phyloP scores from a whole-genome alignment of 495 filamentous ascomycete species.

The Cercophora scortea region DNA sequence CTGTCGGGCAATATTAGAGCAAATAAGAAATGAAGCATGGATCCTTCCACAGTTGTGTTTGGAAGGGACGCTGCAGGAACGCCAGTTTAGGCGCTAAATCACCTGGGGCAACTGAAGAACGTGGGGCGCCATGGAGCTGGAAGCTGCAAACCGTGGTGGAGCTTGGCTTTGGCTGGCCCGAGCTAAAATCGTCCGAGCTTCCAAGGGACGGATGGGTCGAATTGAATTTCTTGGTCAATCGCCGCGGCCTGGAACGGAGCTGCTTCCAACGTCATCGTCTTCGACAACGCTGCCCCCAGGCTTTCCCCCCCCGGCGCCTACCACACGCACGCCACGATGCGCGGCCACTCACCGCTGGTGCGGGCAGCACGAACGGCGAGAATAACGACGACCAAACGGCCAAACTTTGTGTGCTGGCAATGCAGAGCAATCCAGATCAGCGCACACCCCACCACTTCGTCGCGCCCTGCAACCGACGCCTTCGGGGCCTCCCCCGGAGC shows the following conservation, averaged over 20 bases:
- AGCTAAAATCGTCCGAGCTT: too few relatives aligned
- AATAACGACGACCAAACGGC: not conserved
- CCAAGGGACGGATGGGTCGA: too few relatives aligned
- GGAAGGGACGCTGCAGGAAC: not conserved
- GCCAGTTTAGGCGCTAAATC: not conserved
- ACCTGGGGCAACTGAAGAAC: not conserved
- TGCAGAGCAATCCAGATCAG: constrained; percentile 48
- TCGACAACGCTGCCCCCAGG: not conserved
- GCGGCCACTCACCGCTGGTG: constrained; percentile 17
- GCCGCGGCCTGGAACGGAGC: not conserved
- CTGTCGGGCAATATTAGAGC: too few relatives aligned
- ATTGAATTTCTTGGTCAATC: too few relatives aligned
- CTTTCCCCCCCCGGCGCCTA: not conserved
- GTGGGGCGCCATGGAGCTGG: too few relatives aligned
- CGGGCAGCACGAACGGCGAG: constrained; percentile 12
- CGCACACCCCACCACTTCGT: constrained; percentile 41
- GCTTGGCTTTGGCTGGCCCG: too few relatives aligned
- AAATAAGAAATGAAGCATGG: too few relatives aligned
- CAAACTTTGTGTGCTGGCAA: constrained; percentile 35
- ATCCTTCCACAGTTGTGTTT: not conserved
- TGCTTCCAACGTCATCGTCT: not conserved
- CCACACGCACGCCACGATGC: constrained; percentile 17
- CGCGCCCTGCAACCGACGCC: constrained; percentile 36
- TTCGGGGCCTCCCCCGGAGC: constrained; percentile 31
- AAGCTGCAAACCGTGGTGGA: too few relatives aligned